A percentile compares a stretch with the other conserved stretches of the same genome.
phyloP scores from a whole-genome alignment of 1,284 basidiomycete genomes.

The Boletus sp. region DNA sequence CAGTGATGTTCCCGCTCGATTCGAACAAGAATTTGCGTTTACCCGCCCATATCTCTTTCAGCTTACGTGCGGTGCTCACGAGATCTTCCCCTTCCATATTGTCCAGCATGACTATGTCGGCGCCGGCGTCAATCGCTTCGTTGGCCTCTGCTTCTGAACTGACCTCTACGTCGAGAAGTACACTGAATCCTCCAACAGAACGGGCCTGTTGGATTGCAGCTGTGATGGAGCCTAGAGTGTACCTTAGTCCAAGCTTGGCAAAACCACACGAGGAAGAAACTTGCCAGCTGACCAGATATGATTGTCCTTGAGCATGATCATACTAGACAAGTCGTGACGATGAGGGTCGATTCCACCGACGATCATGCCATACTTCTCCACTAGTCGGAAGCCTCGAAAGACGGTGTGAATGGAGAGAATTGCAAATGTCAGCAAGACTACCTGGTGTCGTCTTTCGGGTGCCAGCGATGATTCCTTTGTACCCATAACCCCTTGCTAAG shows the following conservation, averaged over 20 bases:
- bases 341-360: slow-evolving; percentile 97
- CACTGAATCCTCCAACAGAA: slow-evolving; percentile 86
- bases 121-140: slow-evolving; percentile 94
- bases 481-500: slow-evolving; percentile 77
- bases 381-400: slow-evolving; percentile 78
- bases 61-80: slow-evolving; percentile 57
- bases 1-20: slow-evolving; percentile 90
- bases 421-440: slow-evolving; percentile 25
- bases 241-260: slow-evolving; percentile 1
- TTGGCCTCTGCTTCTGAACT: slow-evolving; percentile 85
- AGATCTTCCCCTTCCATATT: slow-evolving; percentile 84
- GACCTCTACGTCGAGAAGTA: slow-evolving; percentile 95
- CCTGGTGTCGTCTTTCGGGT: slow-evolving; percentile 98
- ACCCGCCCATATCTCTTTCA: slow-evolving; percentile 76
- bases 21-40: slow-evolving; percentile 84
- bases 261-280: slow-evolving; percentile 15
- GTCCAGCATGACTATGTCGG: slow-evolving; percentile 98
- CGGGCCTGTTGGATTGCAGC: slow-evolving; percentile 83
- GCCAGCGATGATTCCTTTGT: slow-evolving; percentile 87
- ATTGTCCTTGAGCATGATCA: slow-evolving; percentile 99
- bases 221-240: slow-evolving; percentile 76
- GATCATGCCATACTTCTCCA: slow-evolving; percentile 99
- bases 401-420: background rate
- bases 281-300: slow-evolving; percentile 95
- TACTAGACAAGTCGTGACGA: slow-evolving; percentile 93